Conservation (phyloP, 371 early-diverging fungal species). For the Mucor piriformis region DNA sequence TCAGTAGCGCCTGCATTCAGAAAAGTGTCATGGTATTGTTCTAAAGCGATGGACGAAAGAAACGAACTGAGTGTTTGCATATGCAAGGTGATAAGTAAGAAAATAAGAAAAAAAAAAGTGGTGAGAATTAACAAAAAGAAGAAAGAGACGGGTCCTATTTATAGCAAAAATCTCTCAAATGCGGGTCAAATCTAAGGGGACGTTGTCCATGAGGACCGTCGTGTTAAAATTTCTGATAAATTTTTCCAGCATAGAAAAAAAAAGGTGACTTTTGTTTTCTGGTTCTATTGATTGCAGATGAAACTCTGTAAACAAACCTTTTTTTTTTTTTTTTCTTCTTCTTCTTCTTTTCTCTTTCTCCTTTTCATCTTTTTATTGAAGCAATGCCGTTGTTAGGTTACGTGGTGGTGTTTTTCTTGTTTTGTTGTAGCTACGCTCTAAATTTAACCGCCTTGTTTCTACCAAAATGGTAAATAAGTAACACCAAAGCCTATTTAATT, state of each 20-base stretch:
- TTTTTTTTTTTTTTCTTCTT: neutral
- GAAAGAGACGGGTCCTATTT: neutral
- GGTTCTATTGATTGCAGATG: no score
- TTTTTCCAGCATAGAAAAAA: no score
- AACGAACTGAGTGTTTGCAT: conserved; percentile 35
- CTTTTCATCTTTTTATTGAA: neutral
- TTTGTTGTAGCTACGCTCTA: conserved; percentile 25
- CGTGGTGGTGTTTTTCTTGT: conserved; percentile 30
- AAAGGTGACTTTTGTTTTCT: no score
- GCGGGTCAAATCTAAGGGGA: neutral
- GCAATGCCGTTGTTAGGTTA: conserved; percentile 29
- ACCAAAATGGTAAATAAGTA: conserved; percentile 35
- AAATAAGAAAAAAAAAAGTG: neutral
- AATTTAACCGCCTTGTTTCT: conserved; percentile 27
- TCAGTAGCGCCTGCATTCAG: conserved; percentile 56
- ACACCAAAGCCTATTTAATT: neutral
- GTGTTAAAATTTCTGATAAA: no score
- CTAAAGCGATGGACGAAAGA: conserved; percentile 40
- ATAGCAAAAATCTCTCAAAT: neutral
- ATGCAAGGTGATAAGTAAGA: neutral
- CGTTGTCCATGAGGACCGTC: conserved; percentile 7
- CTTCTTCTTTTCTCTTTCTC: neutral
- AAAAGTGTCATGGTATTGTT: conserved; percentile 52
- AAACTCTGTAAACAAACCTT: no score
- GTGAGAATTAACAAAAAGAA: neutral